Base-by-base conservation (phyloP, 768 basidiomycete species). In the Lentinula boryana region DNA sequence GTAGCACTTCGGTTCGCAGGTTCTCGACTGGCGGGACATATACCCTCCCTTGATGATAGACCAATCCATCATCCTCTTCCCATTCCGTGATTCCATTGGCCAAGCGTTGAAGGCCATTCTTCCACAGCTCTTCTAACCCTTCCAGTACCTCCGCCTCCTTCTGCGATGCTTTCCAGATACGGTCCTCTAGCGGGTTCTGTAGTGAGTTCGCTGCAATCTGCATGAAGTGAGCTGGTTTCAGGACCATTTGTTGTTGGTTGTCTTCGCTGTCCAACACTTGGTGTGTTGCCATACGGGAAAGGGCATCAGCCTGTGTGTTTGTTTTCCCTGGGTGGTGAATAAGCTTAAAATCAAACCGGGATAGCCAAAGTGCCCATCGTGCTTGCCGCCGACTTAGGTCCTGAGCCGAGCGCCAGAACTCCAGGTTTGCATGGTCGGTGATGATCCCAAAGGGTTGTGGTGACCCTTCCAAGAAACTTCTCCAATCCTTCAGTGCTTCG, bases 31-130 rank as follows among this genome's bases (percentile, higher is more conserved):
- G 52, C 6, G 38, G 51, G 18, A 43, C 40, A 35, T 68, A 58
- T 64, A 58, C 60, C 33, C 32, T 21, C 1, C 52, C 52, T 32
- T 15, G 16, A n/a, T 54, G 18, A n/a, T 54, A 54, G n/a, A 54
- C 52, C 52, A 54, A 31, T 33, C 52, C 32, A 6, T 38, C 18
- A n/a, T 54, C 52, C 36, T 54, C 27, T 16, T 54, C 52, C 52
- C 52, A 54, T n/a, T 54, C 52, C 10, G 52, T 15, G 7, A 54
- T 33, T 9, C 52, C 31, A 35, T 54, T 32, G 7, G 32, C 52
- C 32, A 54, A 35, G 7, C 31, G 3, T 21, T 54, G 31, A 4
- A 54, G 18, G 3, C 52, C 52, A 21, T 35, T 33, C 13, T 1
- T 33, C 18, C 16, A 2, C 31, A 54, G 32, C 2, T 18, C 31